Evolutionary conservation across 306 rosid genomes (phyloP).

Genomic region (Corylus heterophylla): DNA sequence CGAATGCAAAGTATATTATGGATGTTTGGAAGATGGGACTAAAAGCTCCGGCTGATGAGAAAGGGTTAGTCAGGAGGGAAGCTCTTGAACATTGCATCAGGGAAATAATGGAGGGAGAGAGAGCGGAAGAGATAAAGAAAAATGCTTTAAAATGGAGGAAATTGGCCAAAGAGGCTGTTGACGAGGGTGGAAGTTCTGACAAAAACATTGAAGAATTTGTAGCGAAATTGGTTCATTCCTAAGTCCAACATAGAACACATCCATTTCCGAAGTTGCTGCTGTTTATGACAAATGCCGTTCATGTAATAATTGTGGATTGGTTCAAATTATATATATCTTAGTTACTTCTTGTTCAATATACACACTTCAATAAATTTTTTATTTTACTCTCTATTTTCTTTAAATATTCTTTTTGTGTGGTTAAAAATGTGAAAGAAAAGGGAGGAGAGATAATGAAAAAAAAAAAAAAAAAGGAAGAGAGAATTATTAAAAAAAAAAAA

Average conservation of each 20-base stretch:
- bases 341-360: too few species aligned
- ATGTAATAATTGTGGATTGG: too few species aligned
- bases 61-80: neutral
- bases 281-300: too few species aligned
- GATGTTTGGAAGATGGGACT: slow-evolving; percentile 9
- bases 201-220: neutral
- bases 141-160: neutral
- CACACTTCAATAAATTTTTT: too few species aligned
- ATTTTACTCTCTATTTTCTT: too few species aligned
- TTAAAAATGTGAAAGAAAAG: too few species aligned
- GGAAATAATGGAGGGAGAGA: slow-evolving; percentile 8
- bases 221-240: neutral
- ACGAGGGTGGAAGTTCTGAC: neutral
- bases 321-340: too few species aligned
- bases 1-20: neutral
- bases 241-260: neutral
- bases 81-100: neutral
- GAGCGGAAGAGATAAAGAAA: neutral
- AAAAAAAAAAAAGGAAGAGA: too few species aligned
- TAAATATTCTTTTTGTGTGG: too few species aligned
- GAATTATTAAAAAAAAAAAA: too few species aligned
- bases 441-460: too few species aligned
- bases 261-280: too few species aligned
- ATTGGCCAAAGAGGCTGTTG: slow-evolving; percentile 5
- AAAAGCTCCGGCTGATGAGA: neutral